These are phyloP conservation scores for Daldinia vernicosa DNA, from an alignment of 495 filamentous ascomycete species.

Conservation along the genomic window DNA sequence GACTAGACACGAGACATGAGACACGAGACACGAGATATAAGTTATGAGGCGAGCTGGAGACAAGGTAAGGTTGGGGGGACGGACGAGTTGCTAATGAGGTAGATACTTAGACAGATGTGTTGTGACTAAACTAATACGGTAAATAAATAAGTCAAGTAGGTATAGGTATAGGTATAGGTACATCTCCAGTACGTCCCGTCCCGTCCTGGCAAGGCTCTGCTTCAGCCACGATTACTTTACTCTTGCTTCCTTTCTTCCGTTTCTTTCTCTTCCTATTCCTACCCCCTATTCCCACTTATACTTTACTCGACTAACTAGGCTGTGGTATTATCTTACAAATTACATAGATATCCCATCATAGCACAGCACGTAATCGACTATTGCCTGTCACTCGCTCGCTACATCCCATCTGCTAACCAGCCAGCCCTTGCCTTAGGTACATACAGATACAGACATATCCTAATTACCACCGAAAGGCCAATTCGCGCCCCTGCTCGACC, in stretches of 20 bases:
- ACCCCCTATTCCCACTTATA: background rate
- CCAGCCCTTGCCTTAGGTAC: background rate
- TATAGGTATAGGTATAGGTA: slow-evolving; percentile 7
- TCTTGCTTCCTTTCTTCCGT: background rate
- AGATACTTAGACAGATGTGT: background rate
- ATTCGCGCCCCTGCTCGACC: slow-evolving; percentile 15
- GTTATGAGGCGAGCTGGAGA: too few relatives aligned
- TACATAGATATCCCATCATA: background rate
- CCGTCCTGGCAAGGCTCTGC: background rate
- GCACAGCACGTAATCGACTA: background rate
- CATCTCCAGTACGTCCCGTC: background rate
- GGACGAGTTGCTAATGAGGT: too few relatives aligned
- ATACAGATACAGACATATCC: background rate
- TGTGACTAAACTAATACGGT: background rate
- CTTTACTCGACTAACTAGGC: background rate
- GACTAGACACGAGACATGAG: background rate
- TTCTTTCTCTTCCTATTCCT: background rate
- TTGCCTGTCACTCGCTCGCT: background rate
- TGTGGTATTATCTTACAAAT: slow-evolving; percentile 6
- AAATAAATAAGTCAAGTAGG: background rate
- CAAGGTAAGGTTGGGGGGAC: too few relatives aligned
- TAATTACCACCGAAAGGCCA: slow-evolving; percentile 31
- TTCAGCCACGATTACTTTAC: slow-evolving; percentile 1
- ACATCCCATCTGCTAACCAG: background rate
- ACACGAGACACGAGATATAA: background rate